Percentiles rank a stretch among this genome's conserved stretches.
phyloP scores from a whole-genome alignment of 2,329 filamentous ascomycete species.

The Davidsoniella eucalypti region DNA sequence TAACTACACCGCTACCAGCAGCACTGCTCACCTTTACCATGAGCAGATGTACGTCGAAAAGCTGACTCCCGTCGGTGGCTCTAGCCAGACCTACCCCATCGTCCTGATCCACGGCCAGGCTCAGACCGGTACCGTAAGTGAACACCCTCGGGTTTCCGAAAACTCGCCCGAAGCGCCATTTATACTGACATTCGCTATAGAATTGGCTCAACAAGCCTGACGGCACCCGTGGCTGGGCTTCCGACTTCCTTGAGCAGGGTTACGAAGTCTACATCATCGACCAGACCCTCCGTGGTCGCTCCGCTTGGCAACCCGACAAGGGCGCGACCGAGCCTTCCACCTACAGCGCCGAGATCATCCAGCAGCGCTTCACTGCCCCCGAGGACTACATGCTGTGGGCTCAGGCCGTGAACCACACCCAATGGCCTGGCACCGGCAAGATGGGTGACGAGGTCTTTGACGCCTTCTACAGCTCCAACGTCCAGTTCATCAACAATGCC shows the following conservation, averaged over 20 bases:
- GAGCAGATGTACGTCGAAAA: constrained; percentile 38
- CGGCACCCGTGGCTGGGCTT: constrained; percentile 30
- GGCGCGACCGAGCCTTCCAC: constrained; percentile 15
- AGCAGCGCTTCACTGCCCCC: constrained; percentile 24
- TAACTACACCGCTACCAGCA: constrained; percentile 19
- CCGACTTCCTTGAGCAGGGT: constrained; percentile 28
- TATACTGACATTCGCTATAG: constrained; percentile 15
- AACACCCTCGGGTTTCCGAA: constrained; percentile 15
- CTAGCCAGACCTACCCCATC: constrained; percentile 19
- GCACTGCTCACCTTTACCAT: constrained; percentile 15
- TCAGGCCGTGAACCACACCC: constrained; percentile 24
- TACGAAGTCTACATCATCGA: constrained; percentile 32
- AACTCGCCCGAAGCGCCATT: constrained; percentile 8
- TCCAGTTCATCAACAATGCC: constrained; percentile 22
- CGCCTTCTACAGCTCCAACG: constrained; percentile 24
- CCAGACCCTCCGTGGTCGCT: constrained; percentile 29
- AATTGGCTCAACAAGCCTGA: constrained; percentile 32
- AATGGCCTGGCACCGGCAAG: constrained; percentile 26
- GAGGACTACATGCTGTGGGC: constrained; percentile 22
- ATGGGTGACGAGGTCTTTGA: constrained; percentile 27
- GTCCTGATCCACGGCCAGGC: constrained; percentile 28
- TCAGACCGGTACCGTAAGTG: constrained; percentile 22
- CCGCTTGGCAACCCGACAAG: constrained; percentile 23
- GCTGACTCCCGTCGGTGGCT: constrained; percentile 21
- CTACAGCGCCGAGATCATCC: constrained; percentile 22